Evolutionary conservation across 805 yeast species (phyloP), one percentile per base, ranked within the genome.

Genomic region (Blastobotrys robertii): DNA sequence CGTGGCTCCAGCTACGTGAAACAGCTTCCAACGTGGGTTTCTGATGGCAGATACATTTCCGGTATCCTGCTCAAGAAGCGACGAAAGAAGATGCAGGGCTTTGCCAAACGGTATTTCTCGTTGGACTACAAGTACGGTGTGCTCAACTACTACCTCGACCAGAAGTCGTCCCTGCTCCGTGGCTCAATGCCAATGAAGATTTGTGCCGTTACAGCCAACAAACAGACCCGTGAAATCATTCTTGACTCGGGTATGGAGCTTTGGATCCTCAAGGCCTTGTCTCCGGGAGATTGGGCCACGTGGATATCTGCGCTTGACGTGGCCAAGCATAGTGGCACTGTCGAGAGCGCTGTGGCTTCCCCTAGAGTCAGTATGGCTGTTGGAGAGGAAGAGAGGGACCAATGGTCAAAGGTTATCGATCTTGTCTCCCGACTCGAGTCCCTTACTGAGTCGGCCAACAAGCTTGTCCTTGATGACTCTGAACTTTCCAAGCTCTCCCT

Each of bases 231-330:
- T 42, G 81, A 84, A 54, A 78, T 92, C 35, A 78, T 81, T 37
- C 73, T 92, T 45, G 97, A 92, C 59, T 86, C 97, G 0, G 97
- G 97, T 2, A 79, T 90, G 77, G 97, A 90, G 59, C 79, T 84
- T 8, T 90, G 97, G 97, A 78, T 77, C 32, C 67, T 90, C 47
- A 84, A 83, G 53, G 84, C 97, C 0, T 64, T 69, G 38, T 76
- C 70, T 44, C 62, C 63, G 8, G 67, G 70, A 5, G 88, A 83
- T 50, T 92, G 86, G 72, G 73, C 77, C 30, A 69, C 74, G 4
- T 92, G 98, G 98, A 74, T 82, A 10, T 72, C 77, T 41, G 94
- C 95, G 1, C 73, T 88, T 50, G 81, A 85, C 53, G 62, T 63
- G 14, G 63, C 56, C 13, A 39, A 58, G 29, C 25, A 30, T 19